These are phyloP conservation scores for Pholiota molesta DNA, from an alignment of 768 basidiomycete genomes.

Conservation along the genomic window DNA sequence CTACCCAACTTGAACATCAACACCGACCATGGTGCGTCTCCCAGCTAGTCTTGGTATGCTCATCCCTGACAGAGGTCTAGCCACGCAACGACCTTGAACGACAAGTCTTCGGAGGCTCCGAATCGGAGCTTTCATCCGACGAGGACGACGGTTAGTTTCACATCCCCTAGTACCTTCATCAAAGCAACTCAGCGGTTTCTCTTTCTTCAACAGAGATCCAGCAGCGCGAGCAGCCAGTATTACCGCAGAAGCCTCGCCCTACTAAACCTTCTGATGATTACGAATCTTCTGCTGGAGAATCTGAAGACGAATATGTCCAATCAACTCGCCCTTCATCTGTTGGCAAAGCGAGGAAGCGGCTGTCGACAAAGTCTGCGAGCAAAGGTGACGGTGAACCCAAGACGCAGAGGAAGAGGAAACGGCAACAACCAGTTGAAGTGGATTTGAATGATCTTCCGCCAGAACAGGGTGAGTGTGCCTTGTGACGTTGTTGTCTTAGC, in stretches of 20 bases:
- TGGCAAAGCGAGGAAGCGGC: constrained; percentile 37
- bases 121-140: constrained; percentile 81
- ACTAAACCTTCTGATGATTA: constrained; percentile 46
- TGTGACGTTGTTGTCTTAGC: neutral
- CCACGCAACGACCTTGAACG: constrained; percentile 52
- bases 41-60: neutral
- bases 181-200: neutral
- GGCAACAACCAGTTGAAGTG: constrained; percentile 60
- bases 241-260: constrained; percentile 21
- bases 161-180: neutral
- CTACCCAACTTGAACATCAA: neutral
- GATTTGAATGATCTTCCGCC: constrained; percentile 73
- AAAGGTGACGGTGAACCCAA: constrained; percentile 33
- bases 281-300: constrained; percentile 48
- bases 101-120: constrained; percentile 82
- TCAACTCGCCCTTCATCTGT: constrained; percentile 17
- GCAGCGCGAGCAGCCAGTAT: constrained; percentile 39
- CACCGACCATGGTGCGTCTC: constrained; percentile 25
- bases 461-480: constrained; percentile 64
- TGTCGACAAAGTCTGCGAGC: constrained; percentile 27
- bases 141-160: constrained; percentile 59
- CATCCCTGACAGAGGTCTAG: constrained; percentile 12
- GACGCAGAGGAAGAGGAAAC: constrained; percentile 52
- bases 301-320: constrained; percentile 55
- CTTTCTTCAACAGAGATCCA: constrained; percentile 38